Evolutionary conservation across 768 basidiomycete species (phyloP).

Genomic region (Phlegmacium glaucopus): DNA sequence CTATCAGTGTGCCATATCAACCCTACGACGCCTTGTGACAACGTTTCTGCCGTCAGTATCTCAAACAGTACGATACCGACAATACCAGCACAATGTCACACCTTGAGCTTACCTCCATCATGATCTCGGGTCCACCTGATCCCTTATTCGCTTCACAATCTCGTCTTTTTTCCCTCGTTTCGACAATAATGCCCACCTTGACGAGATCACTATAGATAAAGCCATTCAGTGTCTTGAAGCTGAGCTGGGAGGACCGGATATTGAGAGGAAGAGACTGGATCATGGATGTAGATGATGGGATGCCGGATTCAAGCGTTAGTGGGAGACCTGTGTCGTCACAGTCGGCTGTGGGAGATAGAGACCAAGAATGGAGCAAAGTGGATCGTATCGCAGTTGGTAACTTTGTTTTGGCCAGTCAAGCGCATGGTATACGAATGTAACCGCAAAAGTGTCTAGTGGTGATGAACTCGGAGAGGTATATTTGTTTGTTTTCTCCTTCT

Average conservation of each 20-base stretch:
- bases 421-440: constrained; percentile 95
- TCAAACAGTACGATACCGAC: constrained; percentile 88
- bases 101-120: constrained; percentile 87
- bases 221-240: constrained; percentile 82
- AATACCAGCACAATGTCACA: constrained; percentile 72
- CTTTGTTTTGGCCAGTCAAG: constrained; percentile 91
- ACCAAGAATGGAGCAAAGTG: constrained; percentile 70
- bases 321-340: constrained; percentile 52
- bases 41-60: constrained; percentile 86
- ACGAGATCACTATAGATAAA: constrained; percentile 77
- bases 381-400: constrained; percentile 90
- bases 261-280: constrained; percentile 69
- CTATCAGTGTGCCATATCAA: constrained; percentile 78
- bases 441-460: constrained; percentile 82
- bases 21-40: constrained; percentile 91
- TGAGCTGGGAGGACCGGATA: constrained; percentile 70
- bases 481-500: constrained; percentile 3
- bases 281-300: constrained; percentile 44
- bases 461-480: constrained; percentile 78
- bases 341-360: constrained; percentile 35
- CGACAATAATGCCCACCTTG: constrained; percentile 59
- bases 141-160: constrained; percentile 75
- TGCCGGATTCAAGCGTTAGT: constrained; percentile 46
- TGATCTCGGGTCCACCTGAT: constrained; percentile 96
- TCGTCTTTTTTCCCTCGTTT: constrained; percentile 76